Conservation (phyloP, 176 grass and related monocot species). For the Aechmea fasciata region DNA sequence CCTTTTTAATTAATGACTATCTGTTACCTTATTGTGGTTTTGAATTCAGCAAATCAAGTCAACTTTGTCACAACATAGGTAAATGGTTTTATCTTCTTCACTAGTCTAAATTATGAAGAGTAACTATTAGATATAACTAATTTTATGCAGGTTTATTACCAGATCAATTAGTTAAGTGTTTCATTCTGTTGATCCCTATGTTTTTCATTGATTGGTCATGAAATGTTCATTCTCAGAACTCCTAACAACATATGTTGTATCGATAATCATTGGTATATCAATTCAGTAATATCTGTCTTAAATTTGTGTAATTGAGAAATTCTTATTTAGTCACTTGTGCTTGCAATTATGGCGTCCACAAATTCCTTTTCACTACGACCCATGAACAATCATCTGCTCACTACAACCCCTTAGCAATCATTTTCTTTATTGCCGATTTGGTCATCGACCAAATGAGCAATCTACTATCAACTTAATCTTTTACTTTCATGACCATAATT, state of each 20-base stretch:
- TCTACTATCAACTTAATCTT: not conserved
- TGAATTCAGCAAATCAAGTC: not conserved
- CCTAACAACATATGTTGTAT: not conserved
- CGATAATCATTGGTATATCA: not conserved
- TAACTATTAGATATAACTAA: no score
- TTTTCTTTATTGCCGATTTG: no score
- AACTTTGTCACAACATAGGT: not conserved
- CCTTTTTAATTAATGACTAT: no score
- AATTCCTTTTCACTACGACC: not conserved
- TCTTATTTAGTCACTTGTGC: not conserved
- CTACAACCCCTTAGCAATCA: not conserved
- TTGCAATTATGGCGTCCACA: not conserved
- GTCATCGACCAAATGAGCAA: no score
- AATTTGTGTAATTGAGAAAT: not conserved
- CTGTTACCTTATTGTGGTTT: not conserved
- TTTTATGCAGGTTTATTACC: no score
- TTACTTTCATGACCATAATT: constrained; percentile 1
- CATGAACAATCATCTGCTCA: no score
- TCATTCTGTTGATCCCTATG: not conserved
- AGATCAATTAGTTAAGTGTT: not conserved
- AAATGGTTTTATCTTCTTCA: not conserved
- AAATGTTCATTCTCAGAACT: not conserved
- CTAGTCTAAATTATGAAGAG: no score
- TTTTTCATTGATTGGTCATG: not conserved
- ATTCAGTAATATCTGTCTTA: not conserved